phyloP scores from a whole-genome alignment of 1,284 basidiomycete genomes.

The Chalciporus piperatoides region DNA sequence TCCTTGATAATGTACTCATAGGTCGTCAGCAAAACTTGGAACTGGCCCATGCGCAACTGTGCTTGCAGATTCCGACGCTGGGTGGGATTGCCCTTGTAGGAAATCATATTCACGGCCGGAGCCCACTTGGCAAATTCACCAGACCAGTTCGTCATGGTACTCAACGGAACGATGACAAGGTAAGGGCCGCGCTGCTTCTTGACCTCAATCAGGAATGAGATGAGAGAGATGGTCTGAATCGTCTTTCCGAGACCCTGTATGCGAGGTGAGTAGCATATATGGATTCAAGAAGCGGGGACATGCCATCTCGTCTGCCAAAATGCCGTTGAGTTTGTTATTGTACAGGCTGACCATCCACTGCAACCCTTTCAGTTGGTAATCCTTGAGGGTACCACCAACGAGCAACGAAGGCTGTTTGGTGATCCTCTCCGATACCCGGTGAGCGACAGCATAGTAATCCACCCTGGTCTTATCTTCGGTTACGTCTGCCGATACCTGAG shows the following conservation, averaged over 20 bases:
- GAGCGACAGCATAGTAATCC: slow-evolving; percentile 97
- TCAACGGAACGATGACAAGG: slow-evolving; percentile 96
- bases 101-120: slow-evolving; percentile 77
- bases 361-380: slow-evolving; percentile 89
- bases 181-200: slow-evolving; percentile 94
- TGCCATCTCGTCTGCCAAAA: slow-evolving; percentile 98
- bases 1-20: slow-evolving; percentile 99
- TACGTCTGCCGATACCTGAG: slow-evolving; percentile 57
- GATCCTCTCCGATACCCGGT: slow-evolving; percentile 89
- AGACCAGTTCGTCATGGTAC: slow-evolving; percentile 98
- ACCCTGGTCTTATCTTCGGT: slow-evolving; percentile 75
- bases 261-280: slow-evolving; percentile 14
- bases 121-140: slow-evolving; percentile 98
- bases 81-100: slow-evolving; percentile 92
- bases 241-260: slow-evolving; percentile 91
- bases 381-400: slow-evolving; percentile 83
- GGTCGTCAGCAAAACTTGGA: slow-evolving; percentile 96
- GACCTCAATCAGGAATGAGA: slow-evolving; percentile 92
- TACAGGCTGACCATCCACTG: slow-evolving; percentile 99
- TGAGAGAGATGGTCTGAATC: slow-evolving; percentile 93
- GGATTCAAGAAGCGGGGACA: slow-evolving; percentile 21
- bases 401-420: slow-evolving; percentile 81
- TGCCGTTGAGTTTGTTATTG: slow-evolving; percentile 97
- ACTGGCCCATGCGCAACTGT: slow-evolving; percentile 75
- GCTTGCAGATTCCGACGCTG: slow-evolving; percentile 74